Percentiles rank a stretch among this genome's conserved stretches.
These are phyloP conservation scores for Globisporangium heterothallicum DNA, from an alignment of 352 stramenopile genomes.

Conservation along the genomic window DNA sequence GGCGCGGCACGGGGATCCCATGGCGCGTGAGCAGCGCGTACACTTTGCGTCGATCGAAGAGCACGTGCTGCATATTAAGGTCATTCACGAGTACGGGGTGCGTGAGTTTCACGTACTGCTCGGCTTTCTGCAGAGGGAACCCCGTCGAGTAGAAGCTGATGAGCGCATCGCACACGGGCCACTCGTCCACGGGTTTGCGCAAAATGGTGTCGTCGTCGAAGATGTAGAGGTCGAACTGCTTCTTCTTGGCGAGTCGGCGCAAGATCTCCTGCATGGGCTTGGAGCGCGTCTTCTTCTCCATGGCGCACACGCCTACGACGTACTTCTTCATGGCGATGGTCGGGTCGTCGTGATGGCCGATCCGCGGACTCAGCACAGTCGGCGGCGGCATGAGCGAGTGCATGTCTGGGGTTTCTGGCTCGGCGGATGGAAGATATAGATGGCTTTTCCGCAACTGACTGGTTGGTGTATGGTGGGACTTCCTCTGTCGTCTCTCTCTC, in stretches of 20 bases:
- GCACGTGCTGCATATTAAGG: conserved; percentile 93
- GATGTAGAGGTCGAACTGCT: conserved; percentile 95
- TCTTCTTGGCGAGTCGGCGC: conserved; percentile 86
- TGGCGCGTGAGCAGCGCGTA: conserved; percentile 94
- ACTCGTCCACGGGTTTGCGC: conserved; percentile 91
- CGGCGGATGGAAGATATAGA: no score
- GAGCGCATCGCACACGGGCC: conserved; percentile 95
- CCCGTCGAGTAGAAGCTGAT: conserved; percentile 99
- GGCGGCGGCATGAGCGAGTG: conserved; percentile 5
- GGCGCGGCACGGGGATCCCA: conserved; percentile 94
- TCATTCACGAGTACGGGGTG: conserved; percentile 98
- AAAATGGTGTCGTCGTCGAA: conserved; percentile 98
- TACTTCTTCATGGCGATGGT: conserved; percentile 41
- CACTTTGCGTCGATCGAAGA: conserved; percentile 95
- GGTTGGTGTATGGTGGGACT: no score
- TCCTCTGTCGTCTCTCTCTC: background rate
- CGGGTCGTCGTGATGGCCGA: conserved; percentile 2
- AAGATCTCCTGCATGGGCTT: conserved; percentile 98
- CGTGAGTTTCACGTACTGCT: conserved; percentile 94
- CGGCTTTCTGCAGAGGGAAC: conserved; percentile 96
- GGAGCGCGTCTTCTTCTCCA: conserved; percentile 98
- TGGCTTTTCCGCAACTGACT: no score
- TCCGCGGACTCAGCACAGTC: background rate
- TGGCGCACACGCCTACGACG: conserved; percentile 96
- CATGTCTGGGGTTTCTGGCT: background rate